These are phyloP conservation scores for Crithidia acanthocephali DNA, from an alignment of 208 protist species.

Conservation along the genomic window DNA sequence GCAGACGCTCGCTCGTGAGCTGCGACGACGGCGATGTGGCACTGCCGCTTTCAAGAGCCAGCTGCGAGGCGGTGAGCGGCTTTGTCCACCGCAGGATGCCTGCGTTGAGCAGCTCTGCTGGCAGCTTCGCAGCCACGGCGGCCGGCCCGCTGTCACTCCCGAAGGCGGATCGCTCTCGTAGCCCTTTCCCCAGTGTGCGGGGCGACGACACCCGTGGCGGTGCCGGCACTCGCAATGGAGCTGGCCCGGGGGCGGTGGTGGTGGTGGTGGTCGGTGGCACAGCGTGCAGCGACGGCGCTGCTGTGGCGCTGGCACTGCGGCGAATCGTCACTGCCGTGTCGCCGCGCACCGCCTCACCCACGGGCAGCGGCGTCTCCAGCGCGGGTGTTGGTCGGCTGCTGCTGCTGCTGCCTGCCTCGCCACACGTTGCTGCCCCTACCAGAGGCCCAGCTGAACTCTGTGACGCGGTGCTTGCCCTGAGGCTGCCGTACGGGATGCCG, in stretches of 20 bases:
- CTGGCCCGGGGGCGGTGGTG: neutral
- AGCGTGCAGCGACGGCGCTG: neutral
- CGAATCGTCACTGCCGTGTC: neutral
- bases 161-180: neutral
- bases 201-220: slow-evolving; percentile 1
- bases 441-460: slow-evolving; percentile 3
- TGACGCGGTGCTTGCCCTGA: slow-evolving; percentile 1
- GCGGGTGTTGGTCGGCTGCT: neutral
- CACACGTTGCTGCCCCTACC: too few species aligned
- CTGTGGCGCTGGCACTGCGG: neutral
- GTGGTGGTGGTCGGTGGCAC: neutral
- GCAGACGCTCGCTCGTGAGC: slow-evolving; percentile 2
- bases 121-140: neutral
- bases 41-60: neutral
- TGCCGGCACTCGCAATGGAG: slow-evolving; percentile 3
- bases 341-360: neutral
- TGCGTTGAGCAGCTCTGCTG: neutral
- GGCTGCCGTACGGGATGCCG: slow-evolving; percentile 1
- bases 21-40: neutral
- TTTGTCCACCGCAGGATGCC: slow-evolving; percentile 23
- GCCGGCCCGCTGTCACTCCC: neutral
- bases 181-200: neutral
- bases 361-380: neutral
- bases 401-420: neutral
- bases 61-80: neutral